Base-by-base conservation (phyloP, 371 early-diverging fungal genomes). In the Umbelopsis sp. region DNA sequence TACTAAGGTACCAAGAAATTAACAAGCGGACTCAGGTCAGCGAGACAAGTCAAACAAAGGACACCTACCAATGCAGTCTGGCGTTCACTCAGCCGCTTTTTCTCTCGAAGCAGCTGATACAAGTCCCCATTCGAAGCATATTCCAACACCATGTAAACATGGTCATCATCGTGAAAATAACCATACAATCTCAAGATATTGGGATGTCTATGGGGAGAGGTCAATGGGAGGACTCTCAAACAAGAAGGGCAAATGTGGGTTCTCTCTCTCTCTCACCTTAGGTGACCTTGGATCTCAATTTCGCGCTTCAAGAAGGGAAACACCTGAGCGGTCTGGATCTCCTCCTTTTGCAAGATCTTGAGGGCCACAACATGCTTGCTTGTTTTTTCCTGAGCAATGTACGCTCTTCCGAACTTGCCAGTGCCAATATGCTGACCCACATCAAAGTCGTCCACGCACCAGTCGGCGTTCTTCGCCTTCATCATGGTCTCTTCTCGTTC, bases 371-470 rank as follows among this genome's bases (percentile, higher is more conserved):
- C 85, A 69, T 89, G 95, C 24, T 92, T 92, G 38, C 87, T 88
- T 63, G 79, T 80, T 71, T 91, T 94, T 74, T 99, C 99, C 52
- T 90, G 86, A 22, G 98, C 99, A 37, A 94, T 73, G 79, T 98
- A 99, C 0, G 99, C 99, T 16, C 93, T 86, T 3, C 99, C 99
- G 87, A 99, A 99, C 75, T 95, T 95, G 11, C 99, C 99, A 67
- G 92, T 91, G 44, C 99, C 99, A 16, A 99, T 80, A 2, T 93
- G 83, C 32, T 88, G 81, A 41, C 97, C 99, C 32, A 99, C 88
- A 68, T 96, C 95, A 87, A 99, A 99, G 79, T 99, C 99, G 9
- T 91, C 80, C 22, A 97, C 76, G 18, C 86, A 84, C 97, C 97
- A 97, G 10, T 65, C 65, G 22, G 11, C 67, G 53, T 45, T 51